These are phyloP conservation scores for Verticillium albo-atrum DNA, from an alignment of 2,329 filamentous ascomycete genomes.

Conservation along the genomic window DNA sequence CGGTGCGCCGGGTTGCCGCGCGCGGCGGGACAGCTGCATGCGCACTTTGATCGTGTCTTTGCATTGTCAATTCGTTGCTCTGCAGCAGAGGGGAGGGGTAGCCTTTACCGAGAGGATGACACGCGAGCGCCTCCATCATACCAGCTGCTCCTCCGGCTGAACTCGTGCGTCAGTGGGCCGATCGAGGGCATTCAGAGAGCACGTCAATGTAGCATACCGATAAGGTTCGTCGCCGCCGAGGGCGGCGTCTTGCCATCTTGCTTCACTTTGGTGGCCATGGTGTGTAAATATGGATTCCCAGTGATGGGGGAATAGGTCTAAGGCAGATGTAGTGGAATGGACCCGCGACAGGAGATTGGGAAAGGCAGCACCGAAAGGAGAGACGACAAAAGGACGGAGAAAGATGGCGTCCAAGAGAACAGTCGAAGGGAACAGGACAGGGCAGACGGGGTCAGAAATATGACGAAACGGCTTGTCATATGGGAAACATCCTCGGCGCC, in stretches of 20 bases:
- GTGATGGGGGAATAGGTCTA: neutral
- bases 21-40: constrained; percentile 94
- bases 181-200: neutral
- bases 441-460: neutral
- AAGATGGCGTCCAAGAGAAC: neutral
- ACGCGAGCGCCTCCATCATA: constrained; percentile 98
- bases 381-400: neutral
- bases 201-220: constrained; percentile 54
- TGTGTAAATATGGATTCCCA: neutral
- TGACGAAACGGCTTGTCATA: neutral
- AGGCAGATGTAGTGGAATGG: neutral
- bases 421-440: constrained; percentile 5
- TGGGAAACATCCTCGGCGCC: constrained; percentile 12
- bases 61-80: neutral
- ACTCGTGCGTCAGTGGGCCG: neutral
- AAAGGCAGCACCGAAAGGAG: neutral
- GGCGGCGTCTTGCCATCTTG: constrained; percentile 67
- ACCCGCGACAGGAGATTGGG: neutral
- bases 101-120: constrained; percentile 79
- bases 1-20: constrained; percentile 75
- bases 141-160: constrained; percentile 91
- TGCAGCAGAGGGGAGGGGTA: constrained; percentile 3
- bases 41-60: constrained; percentile 96
- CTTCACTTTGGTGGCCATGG: constrained; percentile 37
- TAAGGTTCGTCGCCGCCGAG: constrained; percentile 83